Percentiles rank a stretch among this genome's conserved stretches.
These are phyloP conservation scores for Ogataea degrootiae DNA, from an alignment of 805 yeast species.

Conservation along the genomic window DNA sequence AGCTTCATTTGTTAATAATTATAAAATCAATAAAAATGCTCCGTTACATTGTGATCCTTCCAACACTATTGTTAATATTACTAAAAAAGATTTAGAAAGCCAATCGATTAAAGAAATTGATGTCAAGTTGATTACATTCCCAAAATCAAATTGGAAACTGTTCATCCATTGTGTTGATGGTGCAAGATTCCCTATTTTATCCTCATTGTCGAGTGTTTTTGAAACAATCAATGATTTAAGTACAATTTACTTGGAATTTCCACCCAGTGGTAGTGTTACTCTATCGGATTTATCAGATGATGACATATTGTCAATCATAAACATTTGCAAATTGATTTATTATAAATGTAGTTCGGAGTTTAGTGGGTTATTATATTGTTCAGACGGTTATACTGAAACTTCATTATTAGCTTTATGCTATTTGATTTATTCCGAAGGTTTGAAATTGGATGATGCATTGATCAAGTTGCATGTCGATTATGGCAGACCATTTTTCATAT, in stretches of 20 bases:
- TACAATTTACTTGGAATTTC: slow-evolving; percentile 50
- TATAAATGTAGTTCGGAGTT: slow-evolving; percentile 31
- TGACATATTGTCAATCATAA: slow-evolving; percentile 59
- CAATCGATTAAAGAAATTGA: slow-evolving; percentile 21
- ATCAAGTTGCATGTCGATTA: slow-evolving; percentile 55
- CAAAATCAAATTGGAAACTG: slow-evolving; percentile 50
- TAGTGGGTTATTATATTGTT: slow-evolving; percentile 63
- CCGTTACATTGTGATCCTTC: slow-evolving; percentile 46
- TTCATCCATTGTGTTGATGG: slow-evolving; percentile 58
- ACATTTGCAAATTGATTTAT: slow-evolving; percentile 64
- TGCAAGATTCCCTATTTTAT: slow-evolving; percentile 46
- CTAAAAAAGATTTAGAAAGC: slow-evolving; percentile 26
- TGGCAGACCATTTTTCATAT: slow-evolving; percentile 80
- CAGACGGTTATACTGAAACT: slow-evolving; percentile 91
- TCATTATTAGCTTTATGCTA: slow-evolving; percentile 70
- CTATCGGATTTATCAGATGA: slow-evolving; percentile 64
- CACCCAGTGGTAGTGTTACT: slow-evolving; percentile 81
- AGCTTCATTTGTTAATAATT: neutral
- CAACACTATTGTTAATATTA: slow-evolving; percentile 45
- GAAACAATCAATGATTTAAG: slow-evolving; percentile 11
- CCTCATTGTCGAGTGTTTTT: slow-evolving; percentile 30
- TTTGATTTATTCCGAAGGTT: slow-evolving; percentile 61
- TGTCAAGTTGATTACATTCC: slow-evolving; percentile 39
- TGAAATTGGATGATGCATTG: slow-evolving; percentile 60
- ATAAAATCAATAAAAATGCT: slow-evolving; percentile 4